Evolutionary conservation across 169 alveolate genomes (phyloP).

Genomic region (Cryptosporidium baileyi): DNA sequence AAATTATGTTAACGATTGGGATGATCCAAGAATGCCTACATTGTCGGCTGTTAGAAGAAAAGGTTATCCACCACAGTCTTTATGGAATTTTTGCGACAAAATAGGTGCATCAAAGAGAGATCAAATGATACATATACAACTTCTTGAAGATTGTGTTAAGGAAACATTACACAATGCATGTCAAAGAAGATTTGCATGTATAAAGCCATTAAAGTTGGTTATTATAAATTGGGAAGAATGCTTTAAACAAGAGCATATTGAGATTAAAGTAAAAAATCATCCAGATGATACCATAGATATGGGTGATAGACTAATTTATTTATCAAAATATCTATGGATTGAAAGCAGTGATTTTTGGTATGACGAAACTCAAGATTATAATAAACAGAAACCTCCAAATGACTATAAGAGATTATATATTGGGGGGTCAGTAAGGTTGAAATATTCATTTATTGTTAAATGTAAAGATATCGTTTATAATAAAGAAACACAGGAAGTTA

Average conservation of each 20-base stretch:
- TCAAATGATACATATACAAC: constrained; percentile 88
- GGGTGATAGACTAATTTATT: constrained; percentile 21
- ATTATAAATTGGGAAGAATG: constrained; percentile 74
- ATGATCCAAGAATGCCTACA: constrained; percentile 99
- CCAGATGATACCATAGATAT: constrained; percentile 36
- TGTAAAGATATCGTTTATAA: constrained; percentile 16
- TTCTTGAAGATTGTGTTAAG: constrained; percentile 94
- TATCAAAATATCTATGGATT: constrained; percentile 47
- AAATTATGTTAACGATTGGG: constrained; percentile 96
- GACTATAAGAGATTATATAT: constrained; percentile 34
- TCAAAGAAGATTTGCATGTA: constrained; percentile 87
- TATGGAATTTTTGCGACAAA: constrained; percentile 86
- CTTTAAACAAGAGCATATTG: constrained; percentile 71
- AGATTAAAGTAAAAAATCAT: constrained; percentile 72
- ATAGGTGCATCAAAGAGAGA: constrained; percentile 97
- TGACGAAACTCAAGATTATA: not conserved
- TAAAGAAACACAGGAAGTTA: not conserved
- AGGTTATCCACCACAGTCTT: constrained; percentile 93
- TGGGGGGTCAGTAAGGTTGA: constrained; percentile 53
- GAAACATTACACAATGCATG: constrained; percentile 82
- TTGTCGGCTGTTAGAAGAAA: constrained; percentile 95
- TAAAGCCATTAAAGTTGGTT: constrained; percentile 83
- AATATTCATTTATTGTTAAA: constrained; percentile 35
- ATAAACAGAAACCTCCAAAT: constrained; percentile 23
- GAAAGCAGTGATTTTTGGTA: constrained; percentile 67